These are phyloP conservation scores for Fusarium mundagurra DNA, from an alignment of 2,329 filamentous ascomycete species.

Conservation along the genomic window DNA sequence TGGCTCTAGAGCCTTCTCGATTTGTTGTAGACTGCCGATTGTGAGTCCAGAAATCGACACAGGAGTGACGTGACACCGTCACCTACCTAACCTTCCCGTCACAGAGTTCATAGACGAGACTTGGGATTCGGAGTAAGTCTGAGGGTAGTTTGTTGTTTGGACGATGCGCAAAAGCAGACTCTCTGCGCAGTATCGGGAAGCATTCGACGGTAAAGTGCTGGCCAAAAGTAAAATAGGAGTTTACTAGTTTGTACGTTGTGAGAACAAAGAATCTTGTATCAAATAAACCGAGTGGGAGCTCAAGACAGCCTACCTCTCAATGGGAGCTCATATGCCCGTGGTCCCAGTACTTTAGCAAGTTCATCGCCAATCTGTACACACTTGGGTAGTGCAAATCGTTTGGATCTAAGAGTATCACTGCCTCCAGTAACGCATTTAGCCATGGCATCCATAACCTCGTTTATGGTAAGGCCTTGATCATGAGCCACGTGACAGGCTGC, in stretches of 20 bases:
- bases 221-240: conserved; percentile 42
- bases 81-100: conserved; percentile 40
- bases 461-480: conserved; percentile 32
- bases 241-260: conserved; percentile 28
- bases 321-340: conserved; percentile 40
- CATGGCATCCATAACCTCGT: conserved; percentile 37
- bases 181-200: conserved; percentile 39
- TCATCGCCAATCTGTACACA: conserved; percentile 43
- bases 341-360: conserved; percentile 38
- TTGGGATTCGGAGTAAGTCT: conserved; percentile 37
- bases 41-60: conserved; percentile 11
- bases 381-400: conserved; percentile 41
- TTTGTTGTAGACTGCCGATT: conserved; percentile 32
- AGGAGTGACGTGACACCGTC: neutral
- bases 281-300: neutral
- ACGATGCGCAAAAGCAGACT: conserved; percentile 36
- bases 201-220: conserved; percentile 42
- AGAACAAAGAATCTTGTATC: conserved; percentile 24
- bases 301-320: conserved; percentile 37
- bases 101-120: conserved; percentile 38
- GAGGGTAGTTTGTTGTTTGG: conserved; percentile 35
- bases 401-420: conserved; percentile 39
- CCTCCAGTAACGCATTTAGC: conserved; percentile 41
- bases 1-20: conserved; percentile 38
- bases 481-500: conserved; percentile 40